These are phyloP conservation scores for Selenicereus undatus DNA, from an alignment of 148 eudicot genomes.

Conservation along the genomic window DNA sequence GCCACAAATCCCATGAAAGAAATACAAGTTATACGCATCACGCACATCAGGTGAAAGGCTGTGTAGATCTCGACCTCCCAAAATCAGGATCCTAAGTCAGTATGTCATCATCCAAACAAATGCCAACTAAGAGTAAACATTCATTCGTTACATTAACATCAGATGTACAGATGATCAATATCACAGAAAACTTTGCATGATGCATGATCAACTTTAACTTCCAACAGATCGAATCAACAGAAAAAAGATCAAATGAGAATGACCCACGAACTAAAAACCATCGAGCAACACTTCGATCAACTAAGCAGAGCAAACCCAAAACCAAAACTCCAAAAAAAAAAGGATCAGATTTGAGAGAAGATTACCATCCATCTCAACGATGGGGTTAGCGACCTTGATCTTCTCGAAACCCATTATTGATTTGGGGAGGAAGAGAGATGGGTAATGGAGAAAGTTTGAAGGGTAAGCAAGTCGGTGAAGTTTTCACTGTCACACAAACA, in stretches of 20 bases:
- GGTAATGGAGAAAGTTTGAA: neutral
- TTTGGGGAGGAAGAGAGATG: neutral
- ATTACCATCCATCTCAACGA: conserved; percentile 93
- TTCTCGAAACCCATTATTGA: conserved; percentile 49
- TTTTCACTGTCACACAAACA: neutral
- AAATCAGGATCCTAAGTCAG: neutral
- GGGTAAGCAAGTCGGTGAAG: neutral
- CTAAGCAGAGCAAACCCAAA: neutral
- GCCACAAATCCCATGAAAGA: neutral
- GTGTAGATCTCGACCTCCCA: neutral
- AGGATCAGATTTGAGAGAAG: neutral
- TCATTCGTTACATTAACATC: neutral
- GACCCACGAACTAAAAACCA: neutral
- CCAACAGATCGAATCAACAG: neutral
- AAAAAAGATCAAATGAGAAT: neutral
- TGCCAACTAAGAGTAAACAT: neutral
- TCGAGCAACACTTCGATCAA: neutral
- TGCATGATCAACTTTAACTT: neutral
- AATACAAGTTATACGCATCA: neutral
- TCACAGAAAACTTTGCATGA: neutral
- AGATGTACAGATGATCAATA: neutral
- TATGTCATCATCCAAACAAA: no score
- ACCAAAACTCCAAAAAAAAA: neutral
- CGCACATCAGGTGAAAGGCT: neutral
- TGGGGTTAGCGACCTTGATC: conserved; percentile 87